phyloP scores from a whole-genome alignment of 192 early-diverging fungal genomes.

The Ambispora gerdemannii region DNA sequence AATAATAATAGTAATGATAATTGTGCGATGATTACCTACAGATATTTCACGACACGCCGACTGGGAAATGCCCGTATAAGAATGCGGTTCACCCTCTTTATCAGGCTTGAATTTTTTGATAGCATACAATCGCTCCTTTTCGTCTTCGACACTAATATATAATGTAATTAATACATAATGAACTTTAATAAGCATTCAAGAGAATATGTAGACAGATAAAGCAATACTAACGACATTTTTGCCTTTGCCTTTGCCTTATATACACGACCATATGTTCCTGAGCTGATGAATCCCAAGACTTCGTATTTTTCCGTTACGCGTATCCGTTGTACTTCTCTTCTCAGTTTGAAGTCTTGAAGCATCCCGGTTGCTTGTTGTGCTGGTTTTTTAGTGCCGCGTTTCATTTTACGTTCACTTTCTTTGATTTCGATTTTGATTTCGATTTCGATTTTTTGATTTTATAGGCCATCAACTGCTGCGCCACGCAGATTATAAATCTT shows the following conservation, averaged over 20 bases:
- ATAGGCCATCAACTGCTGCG: no score
- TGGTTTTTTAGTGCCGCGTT: no score
- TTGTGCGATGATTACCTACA: constrained; percentile 40
- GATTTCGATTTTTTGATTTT: no score
- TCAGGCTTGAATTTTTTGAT: constrained; percentile 99
- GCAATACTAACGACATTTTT: not conserved
- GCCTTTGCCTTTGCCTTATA: constrained; percentile 79
- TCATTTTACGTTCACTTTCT: no score
- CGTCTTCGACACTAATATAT: constrained; percentile 22
- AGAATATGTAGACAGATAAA: not conserved
- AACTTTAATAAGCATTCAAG: not conserved
- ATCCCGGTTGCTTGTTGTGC: no score
- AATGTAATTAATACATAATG: not conserved
- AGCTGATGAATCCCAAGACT: constrained; percentile 87
- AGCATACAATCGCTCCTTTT: constrained; percentile 68
- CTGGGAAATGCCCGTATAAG: constrained; percentile 83
- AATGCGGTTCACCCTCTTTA: constrained; percentile 78
- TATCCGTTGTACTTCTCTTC: not conserved
- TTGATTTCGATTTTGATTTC: no score
- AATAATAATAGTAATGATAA: not conserved
- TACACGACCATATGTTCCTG: constrained; percentile 95
- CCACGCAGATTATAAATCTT: no score
- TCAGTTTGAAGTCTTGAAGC: constrained; percentile 1
- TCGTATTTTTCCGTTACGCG: constrained; percentile 57
- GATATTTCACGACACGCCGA: constrained; percentile 92